Base-by-base conservation (phyloP, 768 basidiomycete genomes). In the Rhizopogon rudus region DNA sequence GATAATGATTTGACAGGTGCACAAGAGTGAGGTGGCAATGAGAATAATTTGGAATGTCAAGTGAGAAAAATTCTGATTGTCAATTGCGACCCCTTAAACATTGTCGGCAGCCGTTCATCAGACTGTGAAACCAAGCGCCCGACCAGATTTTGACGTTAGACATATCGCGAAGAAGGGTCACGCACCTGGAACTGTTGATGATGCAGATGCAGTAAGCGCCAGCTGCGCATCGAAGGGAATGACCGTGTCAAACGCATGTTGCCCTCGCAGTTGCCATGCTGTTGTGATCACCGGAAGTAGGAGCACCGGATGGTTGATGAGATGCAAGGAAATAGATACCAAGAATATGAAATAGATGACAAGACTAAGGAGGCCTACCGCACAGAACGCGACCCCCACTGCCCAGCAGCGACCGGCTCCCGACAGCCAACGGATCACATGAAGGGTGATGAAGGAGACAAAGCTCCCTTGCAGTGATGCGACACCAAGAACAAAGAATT, bases 181-280 rank as follows among this genome's bases (percentile, higher is more conserved):
- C 37, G 31, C 17, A 48, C 45, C 17, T 33, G 45, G 12, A 33
- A 33, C 48, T 14, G 35, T 14, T 16, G 10, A 16, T 6, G 14
- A 37, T 20, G 48, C 35, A 20, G 20, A 8, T 22, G 48, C 48
- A 16, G 31, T 37, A 20, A 25, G 37, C 33, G 31, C 22, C 48
- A 22, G 48, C 48, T 49, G 48, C 35, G 48, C 35, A 49, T 49
- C 35, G 20, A 35, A 49, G 20, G 13, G 20, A 22, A 8, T 49
- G 48, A 49, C 48, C 48, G 35, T 49, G 48, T 49, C 48, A 37
- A 49, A 37, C 20, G 48, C 48, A 49, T 49, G 48, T 49, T 33
- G 9, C 20, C 48, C 48, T 49, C 37, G 48, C 48, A 37, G 48
- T 37, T 49, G 48, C 35, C 48, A 49, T 37, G 48, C 35, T 37